Evolutionary conservation across 164 flowering plant species (phyloP).

Genomic region (Macadamia tetraphylla): DNA sequence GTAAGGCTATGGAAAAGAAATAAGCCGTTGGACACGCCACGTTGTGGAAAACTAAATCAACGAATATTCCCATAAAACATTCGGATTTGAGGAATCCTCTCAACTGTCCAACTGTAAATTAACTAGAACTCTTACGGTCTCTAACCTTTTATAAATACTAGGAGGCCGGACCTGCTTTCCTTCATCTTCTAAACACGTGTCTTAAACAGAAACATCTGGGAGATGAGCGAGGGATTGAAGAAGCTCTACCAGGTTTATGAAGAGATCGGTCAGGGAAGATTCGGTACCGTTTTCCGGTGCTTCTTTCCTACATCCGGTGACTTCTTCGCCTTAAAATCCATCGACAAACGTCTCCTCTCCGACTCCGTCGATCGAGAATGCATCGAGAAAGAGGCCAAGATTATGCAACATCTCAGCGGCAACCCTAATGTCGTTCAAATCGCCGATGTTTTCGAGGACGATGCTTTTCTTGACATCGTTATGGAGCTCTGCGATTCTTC

Average conservation of each 20-base stretch:
- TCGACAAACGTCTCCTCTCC: slow-evolving; percentile 35
- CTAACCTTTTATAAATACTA: too few relatives aligned
- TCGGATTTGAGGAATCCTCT: too few relatives aligned
- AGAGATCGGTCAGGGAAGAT: slow-evolving; percentile 66
- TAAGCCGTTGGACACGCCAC: too few relatives aligned
- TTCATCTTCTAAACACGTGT: too few relatives aligned
- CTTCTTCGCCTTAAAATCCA: slow-evolving; percentile 51
- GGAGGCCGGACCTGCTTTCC: too few relatives aligned
- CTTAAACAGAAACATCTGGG: too few relatives aligned
- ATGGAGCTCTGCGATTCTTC: slow-evolving; percentile 43
- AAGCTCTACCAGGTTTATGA: slow-evolving; percentile 46
- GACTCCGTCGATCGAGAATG: slow-evolving; percentile 58
- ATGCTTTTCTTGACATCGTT: slow-evolving; percentile 33
- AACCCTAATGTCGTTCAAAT: slow-evolving; percentile 42
- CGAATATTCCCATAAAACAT: too few relatives aligned
- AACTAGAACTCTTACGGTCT: too few relatives aligned
- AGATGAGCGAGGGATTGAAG: slow-evolving; percentile 20
- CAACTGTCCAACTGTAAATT: too few relatives aligned
- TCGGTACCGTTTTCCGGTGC: slow-evolving; percentile 60
- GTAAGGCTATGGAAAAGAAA: too few relatives aligned
- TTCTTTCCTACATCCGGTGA: slow-evolving; percentile 29
- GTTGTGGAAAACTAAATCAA: too few relatives aligned
- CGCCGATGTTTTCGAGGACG: slow-evolving; percentile 40
- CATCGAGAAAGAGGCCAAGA: slow-evolving; percentile 58
- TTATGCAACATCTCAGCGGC: slow-evolving; percentile 36